phyloP scores from a whole-genome alignment of 2,329 filamentous ascomycete species.

The Colletotrichum chrysophilum region DNA sequence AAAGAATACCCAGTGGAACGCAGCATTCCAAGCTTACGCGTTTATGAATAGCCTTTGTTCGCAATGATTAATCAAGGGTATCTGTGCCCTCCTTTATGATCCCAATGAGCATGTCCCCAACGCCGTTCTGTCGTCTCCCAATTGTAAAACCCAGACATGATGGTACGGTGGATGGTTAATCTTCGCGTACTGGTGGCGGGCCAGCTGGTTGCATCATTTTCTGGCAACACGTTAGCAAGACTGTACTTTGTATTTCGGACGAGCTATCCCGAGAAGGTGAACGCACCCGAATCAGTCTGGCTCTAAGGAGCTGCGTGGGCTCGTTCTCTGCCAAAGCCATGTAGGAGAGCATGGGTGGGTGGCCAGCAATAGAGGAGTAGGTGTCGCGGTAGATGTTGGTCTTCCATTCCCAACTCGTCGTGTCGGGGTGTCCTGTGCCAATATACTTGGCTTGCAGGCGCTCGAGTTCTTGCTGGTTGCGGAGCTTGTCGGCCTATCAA shows the following conservation, averaged over 20 bases:
- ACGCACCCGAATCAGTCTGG: conserved; percentile 76
- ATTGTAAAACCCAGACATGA: neutral
- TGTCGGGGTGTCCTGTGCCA: conserved; percentile 95
- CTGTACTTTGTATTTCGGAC: neutral
- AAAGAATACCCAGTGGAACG: neutral
- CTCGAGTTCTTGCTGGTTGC: conserved; percentile 96
- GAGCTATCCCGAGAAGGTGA: neutral
- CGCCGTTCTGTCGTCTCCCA: neutral
- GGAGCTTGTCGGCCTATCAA: conserved; percentile 89
- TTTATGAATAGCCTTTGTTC: neutral
- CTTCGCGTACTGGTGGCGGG: conserved; percentile 62
- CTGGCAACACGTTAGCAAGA: conserved; percentile 34
- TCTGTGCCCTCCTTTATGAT: conserved; percentile 5
- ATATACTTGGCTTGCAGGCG: conserved; percentile 94
- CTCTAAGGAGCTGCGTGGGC: conserved; percentile 78
- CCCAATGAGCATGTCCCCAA: neutral
- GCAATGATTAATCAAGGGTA: conserved; percentile 55
- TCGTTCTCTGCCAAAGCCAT: conserved; percentile 91
- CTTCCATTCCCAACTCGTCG: conserved; percentile 96
- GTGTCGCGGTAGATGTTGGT: conserved; percentile 96
- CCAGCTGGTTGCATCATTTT: conserved; percentile 72
- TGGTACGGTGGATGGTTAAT: conserved; percentile 21
- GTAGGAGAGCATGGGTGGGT: conserved; percentile 86
- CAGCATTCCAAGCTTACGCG: neutral
- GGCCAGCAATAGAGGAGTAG: conserved; percentile 86